phyloP scores from a whole-genome alignment of 768 basidiomycete genomes.

The Leccinum barrowsii region DNA sequence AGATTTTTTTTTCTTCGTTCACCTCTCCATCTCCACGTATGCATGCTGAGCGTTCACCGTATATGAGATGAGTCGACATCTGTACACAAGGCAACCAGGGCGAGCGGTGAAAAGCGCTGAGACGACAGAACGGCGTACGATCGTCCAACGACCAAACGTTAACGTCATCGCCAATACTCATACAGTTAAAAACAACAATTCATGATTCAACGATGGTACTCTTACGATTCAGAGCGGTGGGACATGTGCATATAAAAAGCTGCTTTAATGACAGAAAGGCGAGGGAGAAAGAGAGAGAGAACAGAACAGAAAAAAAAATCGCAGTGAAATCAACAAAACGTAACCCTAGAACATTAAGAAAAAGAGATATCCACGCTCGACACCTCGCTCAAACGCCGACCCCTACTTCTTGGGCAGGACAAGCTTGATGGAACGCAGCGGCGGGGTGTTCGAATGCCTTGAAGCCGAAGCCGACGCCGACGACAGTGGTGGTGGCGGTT shows the following conservation, averaged over 20 bases:
- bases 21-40: not conserved
- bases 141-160: not conserved
- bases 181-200: not conserved
- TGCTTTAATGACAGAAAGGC: not conserved
- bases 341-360: not conserved
- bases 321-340: not conserved
- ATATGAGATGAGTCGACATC: not conserved
- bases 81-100: not conserved
- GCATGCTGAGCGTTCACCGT: not conserved
- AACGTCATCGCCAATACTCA: too few relatives aligned
- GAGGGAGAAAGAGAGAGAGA: not conserved
- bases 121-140: not conserved
- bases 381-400: not conserved
- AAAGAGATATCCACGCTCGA: not conserved
- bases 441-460: conserved; percentile 27
- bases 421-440: conserved; percentile 29
- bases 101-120: not conserved
- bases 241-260: not conserved
- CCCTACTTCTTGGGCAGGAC: conserved; percentile 31
- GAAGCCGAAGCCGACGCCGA: conserved; percentile 3
- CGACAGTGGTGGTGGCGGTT: conserved; percentile 2
- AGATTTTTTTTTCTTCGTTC: not conserved
- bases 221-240: not conserved
- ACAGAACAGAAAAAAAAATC: not conserved
- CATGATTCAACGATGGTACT: not conserved